Evolutionary conservation across 306 rosid species (phyloP).

Genomic region (Oxytropis ochrocephala): DNA sequence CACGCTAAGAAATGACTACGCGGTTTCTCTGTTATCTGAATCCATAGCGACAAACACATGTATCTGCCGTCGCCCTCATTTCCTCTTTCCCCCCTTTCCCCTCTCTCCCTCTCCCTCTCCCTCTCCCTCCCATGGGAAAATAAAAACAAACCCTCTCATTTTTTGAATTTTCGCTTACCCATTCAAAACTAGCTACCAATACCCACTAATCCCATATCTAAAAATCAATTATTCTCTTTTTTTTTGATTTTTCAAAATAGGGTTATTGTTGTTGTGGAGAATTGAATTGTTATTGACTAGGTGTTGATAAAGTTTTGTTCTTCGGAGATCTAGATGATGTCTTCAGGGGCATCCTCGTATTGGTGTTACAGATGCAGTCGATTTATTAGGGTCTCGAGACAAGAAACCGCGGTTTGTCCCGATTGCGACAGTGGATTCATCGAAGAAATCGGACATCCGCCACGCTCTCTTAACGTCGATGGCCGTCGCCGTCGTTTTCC

Average conservation of each 20-base stretch:
- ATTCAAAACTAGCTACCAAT: not conserved
- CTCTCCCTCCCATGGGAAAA: not conserved
- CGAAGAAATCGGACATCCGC: conserved; percentile 45
- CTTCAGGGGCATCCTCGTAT: conserved; percentile 44
- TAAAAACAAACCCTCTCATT: not conserved
- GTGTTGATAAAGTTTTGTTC: not conserved
- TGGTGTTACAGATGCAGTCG: conserved; percentile 86
- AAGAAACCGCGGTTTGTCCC: conserved; percentile 42
- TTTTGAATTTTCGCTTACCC: not conserved
- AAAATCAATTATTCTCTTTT: no score
- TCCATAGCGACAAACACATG: no score
- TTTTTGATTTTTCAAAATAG: no score
- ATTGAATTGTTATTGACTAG: not conserved
- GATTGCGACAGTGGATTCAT: conserved; percentile 62
- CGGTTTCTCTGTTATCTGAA: conserved; percentile 48
- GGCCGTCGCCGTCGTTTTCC: conserved; percentile 42
- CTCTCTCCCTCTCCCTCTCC: not conserved
- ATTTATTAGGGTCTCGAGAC: conserved; percentile 38
- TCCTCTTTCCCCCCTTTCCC: not conserved
- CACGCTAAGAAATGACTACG: conserved; percentile 45
- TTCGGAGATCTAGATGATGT: conserved; percentile 29
- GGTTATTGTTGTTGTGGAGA: no score
- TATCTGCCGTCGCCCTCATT: not conserved
- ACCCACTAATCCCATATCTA: not conserved
- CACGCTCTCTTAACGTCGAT: conserved; percentile 24